These are phyloP conservation scores for Capsicum pubescens DNA, from an alignment of 257 asterid species.

Conservation along the genomic window DNA sequence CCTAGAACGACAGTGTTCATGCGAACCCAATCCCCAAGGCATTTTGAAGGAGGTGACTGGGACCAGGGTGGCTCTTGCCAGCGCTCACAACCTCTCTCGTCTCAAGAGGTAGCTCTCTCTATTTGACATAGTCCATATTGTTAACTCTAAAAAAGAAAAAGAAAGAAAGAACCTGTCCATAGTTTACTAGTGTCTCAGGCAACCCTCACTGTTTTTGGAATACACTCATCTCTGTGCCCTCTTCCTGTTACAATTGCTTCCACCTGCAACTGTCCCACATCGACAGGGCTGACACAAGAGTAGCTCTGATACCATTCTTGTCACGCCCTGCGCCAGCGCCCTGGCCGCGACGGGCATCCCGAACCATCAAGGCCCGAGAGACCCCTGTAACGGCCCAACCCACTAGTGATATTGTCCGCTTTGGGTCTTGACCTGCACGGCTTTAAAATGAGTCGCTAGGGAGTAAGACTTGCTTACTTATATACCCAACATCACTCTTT, in stretches of 20 bases:
- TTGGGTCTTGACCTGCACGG: too few species aligned
- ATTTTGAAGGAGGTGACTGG: slow-evolving; percentile 99
- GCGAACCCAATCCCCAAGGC: slow-evolving; percentile 91
- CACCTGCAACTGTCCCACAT: background rate
- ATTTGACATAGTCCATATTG: background rate
- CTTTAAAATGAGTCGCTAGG: too few species aligned
- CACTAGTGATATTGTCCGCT: too few species aligned
- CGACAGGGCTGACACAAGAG: too few species aligned
- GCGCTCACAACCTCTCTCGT: slow-evolving; percentile 64
- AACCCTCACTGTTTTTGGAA: background rate
- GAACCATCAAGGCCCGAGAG: too few species aligned
- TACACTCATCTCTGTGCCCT: background rate
- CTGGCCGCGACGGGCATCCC: too few species aligned
- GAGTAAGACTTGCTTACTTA: too few species aligned
- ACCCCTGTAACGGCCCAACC: too few species aligned
- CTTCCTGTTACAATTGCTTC: background rate
- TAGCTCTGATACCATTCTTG: too few species aligned
- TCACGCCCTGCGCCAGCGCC: too few species aligned
- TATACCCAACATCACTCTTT: too few species aligned
- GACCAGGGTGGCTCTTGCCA: slow-evolving; percentile 92
- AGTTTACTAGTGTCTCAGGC: background rate
- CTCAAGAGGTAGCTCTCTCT: slow-evolving; percentile 64
- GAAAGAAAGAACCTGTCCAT: background rate
- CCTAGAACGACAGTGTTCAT: slow-evolving; percentile 61
- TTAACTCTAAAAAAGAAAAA: background rate